Conservation (phyloP, 495 filamentous ascomycete species). For the Neurospora sp. region DNA sequence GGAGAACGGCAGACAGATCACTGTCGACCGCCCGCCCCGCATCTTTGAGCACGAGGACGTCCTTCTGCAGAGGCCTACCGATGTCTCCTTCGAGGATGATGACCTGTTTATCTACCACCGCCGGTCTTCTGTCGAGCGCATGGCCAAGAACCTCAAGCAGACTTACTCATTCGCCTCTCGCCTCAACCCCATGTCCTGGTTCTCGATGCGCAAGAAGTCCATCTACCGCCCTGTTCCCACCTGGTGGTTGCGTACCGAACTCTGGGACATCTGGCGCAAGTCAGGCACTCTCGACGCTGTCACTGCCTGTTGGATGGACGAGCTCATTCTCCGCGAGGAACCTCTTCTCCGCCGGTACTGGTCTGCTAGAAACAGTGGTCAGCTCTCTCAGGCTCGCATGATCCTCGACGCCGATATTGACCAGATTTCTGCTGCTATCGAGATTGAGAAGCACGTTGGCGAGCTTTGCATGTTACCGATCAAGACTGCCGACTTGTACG, state of each 20-base stretch:
- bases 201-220: slow-evolving; percentile 5
- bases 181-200: slow-evolving; percentile 9
- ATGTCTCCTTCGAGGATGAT: slow-evolving; percentile 14
- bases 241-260: slow-evolving; percentile 46
- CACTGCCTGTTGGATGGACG: slow-evolving; percentile 54
- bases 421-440: slow-evolving; percentile 50
- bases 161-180: neutral
- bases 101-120: slow-evolving; percentile 17
- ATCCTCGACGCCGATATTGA: slow-evolving; percentile 47
- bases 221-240: slow-evolving; percentile 32
- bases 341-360: slow-evolving; percentile 47
- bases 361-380: slow-evolving; percentile 45
- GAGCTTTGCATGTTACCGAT: slow-evolving; percentile 50
- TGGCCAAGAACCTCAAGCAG: slow-evolving; percentile 3
- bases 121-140: slow-evolving; percentile 1
- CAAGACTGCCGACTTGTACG: slow-evolving; percentile 52
- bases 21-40: slow-evolving; percentile 3
- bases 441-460: slow-evolving; percentile 49
- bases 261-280: slow-evolving; percentile 59
- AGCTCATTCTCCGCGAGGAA: slow-evolving; percentile 47
- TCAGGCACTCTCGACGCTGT: slow-evolving; percentile 48
- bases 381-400: slow-evolving; percentile 42
- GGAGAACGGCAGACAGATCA: neutral
- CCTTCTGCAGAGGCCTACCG: slow-evolving; percentile 10
- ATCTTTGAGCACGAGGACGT: slow-evolving; percentile 16